Evolutionary conservation across 2,329 filamentous ascomycete species (phyloP).

Genomic region (Xylaria sp.): DNA sequence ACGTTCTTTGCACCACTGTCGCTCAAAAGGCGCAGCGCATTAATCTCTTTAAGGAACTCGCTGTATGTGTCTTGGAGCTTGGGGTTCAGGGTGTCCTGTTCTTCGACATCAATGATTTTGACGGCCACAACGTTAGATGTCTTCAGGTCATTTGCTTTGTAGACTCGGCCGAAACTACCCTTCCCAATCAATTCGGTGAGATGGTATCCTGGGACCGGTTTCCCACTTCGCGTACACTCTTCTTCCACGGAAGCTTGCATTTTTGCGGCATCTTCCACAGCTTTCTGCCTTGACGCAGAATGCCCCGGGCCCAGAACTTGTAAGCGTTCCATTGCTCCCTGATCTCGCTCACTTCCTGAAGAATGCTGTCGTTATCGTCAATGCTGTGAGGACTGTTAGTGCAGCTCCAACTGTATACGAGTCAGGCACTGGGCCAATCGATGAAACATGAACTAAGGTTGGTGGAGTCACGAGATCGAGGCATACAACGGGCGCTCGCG

Average conservation of each 20-base stretch:
- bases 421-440: background rate
- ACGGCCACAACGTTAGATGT: slow-evolving; percentile 71
- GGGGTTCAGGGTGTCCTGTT: slow-evolving; percentile 74
- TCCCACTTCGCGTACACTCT: slow-evolving; percentile 67
- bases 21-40: slow-evolving; percentile 75
- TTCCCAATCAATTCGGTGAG: slow-evolving; percentile 79
- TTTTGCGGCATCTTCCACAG: slow-evolving; percentile 74
- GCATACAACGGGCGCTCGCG: background rate
- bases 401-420: background rate
- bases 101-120: slow-evolving; percentile 87
- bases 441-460: background rate
- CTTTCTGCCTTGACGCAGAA: slow-evolving; percentile 57
- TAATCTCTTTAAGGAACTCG: slow-evolving; percentile 75
- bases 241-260: slow-evolving; percentile 74
- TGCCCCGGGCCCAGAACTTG: slow-evolving; percentile 43
- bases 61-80: slow-evolving; percentile 73
- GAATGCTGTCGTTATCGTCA: slow-evolving; percentile 17
- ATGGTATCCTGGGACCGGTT: slow-evolving; percentile 72
- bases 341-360: slow-evolving; percentile 10
- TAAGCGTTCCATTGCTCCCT: slow-evolving; percentile 43
- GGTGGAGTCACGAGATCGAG: background rate
- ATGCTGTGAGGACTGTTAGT: slow-evolving; percentile 21
- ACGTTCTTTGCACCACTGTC: slow-evolving; percentile 81
- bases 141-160: slow-evolving; percentile 66
- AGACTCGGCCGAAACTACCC: slow-evolving; percentile 78